Percentiles rank a stretch among this genome's conserved stretches.
These are phyloP conservation scores for Macaranga tanarius DNA, from an alignment of 441 rosid genomes.

Conservation along the genomic window DNA sequence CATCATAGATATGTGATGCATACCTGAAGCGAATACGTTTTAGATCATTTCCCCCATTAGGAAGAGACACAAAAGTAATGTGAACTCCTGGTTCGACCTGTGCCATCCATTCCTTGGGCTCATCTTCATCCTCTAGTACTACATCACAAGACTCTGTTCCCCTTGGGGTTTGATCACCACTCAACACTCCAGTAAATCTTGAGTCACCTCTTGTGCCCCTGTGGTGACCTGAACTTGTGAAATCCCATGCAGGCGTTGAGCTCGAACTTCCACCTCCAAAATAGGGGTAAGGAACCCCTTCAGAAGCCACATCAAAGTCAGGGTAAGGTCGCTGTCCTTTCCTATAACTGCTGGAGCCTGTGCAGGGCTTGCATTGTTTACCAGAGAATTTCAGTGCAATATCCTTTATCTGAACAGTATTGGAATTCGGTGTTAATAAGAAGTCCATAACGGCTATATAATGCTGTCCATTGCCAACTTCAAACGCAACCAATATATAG, in stretches of 20 bases:
- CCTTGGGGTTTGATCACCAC: constrained; percentile 47
- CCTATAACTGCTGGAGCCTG: constrained; percentile 63
- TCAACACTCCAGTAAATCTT: constrained; percentile 38
- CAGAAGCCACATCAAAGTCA: constrained; percentile 74
- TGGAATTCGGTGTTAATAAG: background rate
- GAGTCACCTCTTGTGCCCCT: constrained; percentile 47
- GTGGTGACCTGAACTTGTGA: constrained; percentile 47
- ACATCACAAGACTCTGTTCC: constrained; percentile 58
- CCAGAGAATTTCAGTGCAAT: constrained; percentile 93
- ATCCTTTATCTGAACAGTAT: constrained; percentile 79
- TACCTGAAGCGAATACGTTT: constrained; percentile 97
- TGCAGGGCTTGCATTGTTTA: constrained; percentile 81
- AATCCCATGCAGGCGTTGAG: constrained; percentile 99
- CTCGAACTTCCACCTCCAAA: constrained; percentile 73
- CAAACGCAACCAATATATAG: background rate
- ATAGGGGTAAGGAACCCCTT: constrained; percentile 77
- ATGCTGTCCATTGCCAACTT: background rate
- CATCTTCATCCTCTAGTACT: constrained; percentile 76
- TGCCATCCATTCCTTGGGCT: constrained; percentile 98
- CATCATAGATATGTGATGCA: background rate
- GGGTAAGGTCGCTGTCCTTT: constrained; percentile 60
- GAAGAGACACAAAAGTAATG: constrained; percentile 90
- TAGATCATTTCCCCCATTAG: constrained; percentile 92
- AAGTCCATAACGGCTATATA: too few relatives aligned
- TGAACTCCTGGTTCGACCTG: constrained; percentile 99